Evolutionary conservation across 345 rosid genomes (phyloP), one percentile per base, ranked within the genome.

Genomic region (Eucalyptus polyanthemos): DNA sequence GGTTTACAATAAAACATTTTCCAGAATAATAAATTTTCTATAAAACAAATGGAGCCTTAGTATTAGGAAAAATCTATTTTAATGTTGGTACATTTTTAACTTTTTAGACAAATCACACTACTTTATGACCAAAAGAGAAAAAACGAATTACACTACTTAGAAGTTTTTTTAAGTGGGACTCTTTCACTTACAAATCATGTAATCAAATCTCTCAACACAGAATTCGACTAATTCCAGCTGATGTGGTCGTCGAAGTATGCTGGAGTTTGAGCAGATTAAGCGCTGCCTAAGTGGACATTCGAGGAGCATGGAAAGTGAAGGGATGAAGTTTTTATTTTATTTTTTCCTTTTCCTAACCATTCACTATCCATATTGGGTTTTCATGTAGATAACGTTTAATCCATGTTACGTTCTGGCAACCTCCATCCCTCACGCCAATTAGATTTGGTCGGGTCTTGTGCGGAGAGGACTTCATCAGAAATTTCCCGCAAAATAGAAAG

Each of bases 1-100:
- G 62, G 4, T 25, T 56, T 56, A 3, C 0, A 0, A 0, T 9
- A 56, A 10, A 56, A 10, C 3, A 56, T 24, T 56, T 56, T 56
- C 0, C 0, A 56, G 3, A 56, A 56, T 56, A 3, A 24, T 25
- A 24, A 24, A 56, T 22, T 56, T 56, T 56, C 29, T 56, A 56
- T 9, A 11, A 24, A 56, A 56, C 29, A 56, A 56, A 56, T 1
- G 0, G 1, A 56, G 58, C 58, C 25, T 21, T 8, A 21, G 11
- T 53, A 8, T 53, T 24, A 24, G 6, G 29, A 56, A 56, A 56
- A 24, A 4, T 56, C 62, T 10, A 56, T 56, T 25, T 56, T 22
- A 56, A 24, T 24, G 29, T 56, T 1, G 1, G 13, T 56, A 56
- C 2, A 8, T 56, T 56, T 53, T 53, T 8, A 0, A 53, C 58